Evolutionary conservation across 2,329 filamentous ascomycete species (phyloP), one percentile per base, ranked within the genome.

Genomic region (Aphanocladium album): DNA sequence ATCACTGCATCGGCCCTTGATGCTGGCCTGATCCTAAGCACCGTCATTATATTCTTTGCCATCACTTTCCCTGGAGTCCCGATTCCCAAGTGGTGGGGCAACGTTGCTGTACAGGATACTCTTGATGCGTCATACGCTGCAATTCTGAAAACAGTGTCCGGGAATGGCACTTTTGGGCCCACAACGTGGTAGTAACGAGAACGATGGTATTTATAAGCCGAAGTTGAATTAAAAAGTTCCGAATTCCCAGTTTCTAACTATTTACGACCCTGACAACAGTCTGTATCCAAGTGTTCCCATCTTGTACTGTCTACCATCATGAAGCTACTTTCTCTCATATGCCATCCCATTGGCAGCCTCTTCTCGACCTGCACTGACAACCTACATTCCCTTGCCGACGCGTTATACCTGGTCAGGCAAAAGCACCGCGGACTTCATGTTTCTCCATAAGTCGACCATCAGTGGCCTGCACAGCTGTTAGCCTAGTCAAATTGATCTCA

Each of bases 341-440:
- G 68, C 74, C 83, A 87, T 85, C 39, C n/a, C n/a, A n/a, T n/a
- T n/a, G n/a, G n/a, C n/a, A n/a, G n/a, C 33, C 33, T 35, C 33
- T 35, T 35, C 33, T 35, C 12, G 33, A 12, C 6, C 12, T 35
- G 33, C 33, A 35, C 33, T 6, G 33, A 12, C n/a, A 35, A 12
- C 33, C 6, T 35, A 12, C 12, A 35, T 35, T 35, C 33, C 12
- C 33, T 35, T 6, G 33, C 12, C 33, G 33, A 12, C 33, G 33
- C 12, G 12, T 12, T 35, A 35, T 35, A 6, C 33, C 33, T 12
- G 6, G 33, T 35, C 12, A 6, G 33, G 33, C 33, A 35, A 35
- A 35, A 35, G 6, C 6, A 12, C 12, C 12, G 33, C 33, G 33
- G 33, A 35, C 33, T 35, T 12, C 33, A 35, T 35, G 33, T 35